Percentiles rank a stretch among this genome's conserved stretches.
These are phyloP conservation scores for Metschnikowia hibisci DNA, from an alignment of 805 yeast species.

Conservation along the genomic window DNA sequence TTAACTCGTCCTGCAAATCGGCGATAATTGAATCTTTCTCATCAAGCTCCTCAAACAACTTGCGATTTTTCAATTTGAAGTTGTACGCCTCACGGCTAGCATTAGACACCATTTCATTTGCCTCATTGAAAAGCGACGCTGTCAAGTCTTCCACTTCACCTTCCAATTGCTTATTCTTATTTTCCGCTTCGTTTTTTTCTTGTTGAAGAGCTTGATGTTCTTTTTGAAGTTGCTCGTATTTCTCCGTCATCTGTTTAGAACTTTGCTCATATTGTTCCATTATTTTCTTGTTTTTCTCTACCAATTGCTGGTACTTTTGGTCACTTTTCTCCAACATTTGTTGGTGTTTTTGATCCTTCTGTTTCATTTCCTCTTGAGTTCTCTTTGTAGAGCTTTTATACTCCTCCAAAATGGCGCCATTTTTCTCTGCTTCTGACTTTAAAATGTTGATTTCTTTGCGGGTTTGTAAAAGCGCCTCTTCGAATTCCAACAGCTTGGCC, in stretches of 20 bases:
- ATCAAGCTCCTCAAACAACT: conserved; percentile 47
- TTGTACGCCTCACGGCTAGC: conserved; percentile 68
- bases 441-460: conserved; percentile 29
- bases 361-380: neutral
- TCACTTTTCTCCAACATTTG: conserved; percentile 24
- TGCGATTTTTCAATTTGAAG: conserved; percentile 54
- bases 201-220: conserved; percentile 23
- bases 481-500: conserved; percentile 53
- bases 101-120: conserved; percentile 77
- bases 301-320: conserved; percentile 18
- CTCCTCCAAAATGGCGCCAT: neutral
- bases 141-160: conserved; percentile 78
- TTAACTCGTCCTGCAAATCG: conserved; percentile 62
- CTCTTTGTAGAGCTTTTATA: too few relatives aligned
- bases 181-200: conserved; percentile 48
- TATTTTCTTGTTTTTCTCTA: conserved; percentile 24
- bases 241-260: conserved; percentile 26
- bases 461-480: conserved; percentile 41
- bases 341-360: conserved; percentile 19
- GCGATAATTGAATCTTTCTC: conserved; percentile 70
- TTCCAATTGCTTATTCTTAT: conserved; percentile 55
- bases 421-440: neutral
- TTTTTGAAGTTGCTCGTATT: conserved; percentile 29
- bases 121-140: conserved; percentile 75
- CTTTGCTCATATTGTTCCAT: conserved; percentile 14